These are phyloP conservation scores for Paramecium sexaurelia DNA, from an alignment of 73 alveolate genomes.

Conservation along the genomic window DNA sequence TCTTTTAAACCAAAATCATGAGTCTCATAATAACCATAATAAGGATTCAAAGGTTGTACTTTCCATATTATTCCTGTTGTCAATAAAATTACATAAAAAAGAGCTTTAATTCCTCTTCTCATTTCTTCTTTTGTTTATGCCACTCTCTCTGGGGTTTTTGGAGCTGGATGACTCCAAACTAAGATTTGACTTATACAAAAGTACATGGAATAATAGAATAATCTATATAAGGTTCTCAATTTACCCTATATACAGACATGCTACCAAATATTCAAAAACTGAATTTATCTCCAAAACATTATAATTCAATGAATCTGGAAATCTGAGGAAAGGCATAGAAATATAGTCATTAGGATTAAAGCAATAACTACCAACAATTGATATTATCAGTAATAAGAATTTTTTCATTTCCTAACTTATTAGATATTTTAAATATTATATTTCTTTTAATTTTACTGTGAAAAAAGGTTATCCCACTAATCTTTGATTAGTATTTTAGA, in stretches of 20 bases:
- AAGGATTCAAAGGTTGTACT: slow-evolving; percentile 43
- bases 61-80: slow-evolving; percentile 59
- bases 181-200: neutral
- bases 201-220: slow-evolving; percentile 10
- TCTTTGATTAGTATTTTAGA: neutral
- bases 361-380: neutral
- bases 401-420: neutral
- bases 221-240: neutral
- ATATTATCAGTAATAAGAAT: neutral
- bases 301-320: neutral
- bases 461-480: neutral
- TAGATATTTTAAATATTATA: neutral
- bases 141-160: neutral
- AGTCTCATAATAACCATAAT: slow-evolving; percentile 65
- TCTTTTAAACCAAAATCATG: slow-evolving; percentile 44
- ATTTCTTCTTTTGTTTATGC: neutral
- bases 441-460: neutral
- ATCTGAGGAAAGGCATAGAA: neutral
- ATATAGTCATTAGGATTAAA: slow-evolving; percentile 1
- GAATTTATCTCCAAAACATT: neutral
- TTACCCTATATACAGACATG: slow-evolving; percentile 39
- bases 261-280: neutral
- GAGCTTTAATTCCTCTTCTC: slow-evolving; percentile 55
- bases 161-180: slow-evolving; percentile 26
- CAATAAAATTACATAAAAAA: slow-evolving; percentile 18